These are phyloP conservation scores for Fragilaria crotonensis DNA, from an alignment of 108 stramenopile species.

Conservation along the genomic window DNA sequence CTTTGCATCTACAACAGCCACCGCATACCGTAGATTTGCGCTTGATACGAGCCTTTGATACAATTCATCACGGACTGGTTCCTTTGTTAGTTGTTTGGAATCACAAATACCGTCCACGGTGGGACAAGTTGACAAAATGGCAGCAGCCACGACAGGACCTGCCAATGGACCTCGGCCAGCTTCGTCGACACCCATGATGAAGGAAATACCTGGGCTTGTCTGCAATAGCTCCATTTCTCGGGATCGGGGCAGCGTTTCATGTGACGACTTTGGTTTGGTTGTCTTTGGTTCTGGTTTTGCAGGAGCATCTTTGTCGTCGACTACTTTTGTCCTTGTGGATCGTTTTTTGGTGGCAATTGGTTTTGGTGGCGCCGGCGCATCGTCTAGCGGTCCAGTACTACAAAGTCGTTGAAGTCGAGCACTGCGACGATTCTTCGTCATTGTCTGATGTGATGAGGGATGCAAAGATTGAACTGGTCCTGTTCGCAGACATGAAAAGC, in stretches of 20 bases:
- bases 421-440: too few relatives aligned
- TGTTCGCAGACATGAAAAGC: too few relatives aligned
- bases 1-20: conserved; percentile 67
- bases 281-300: not conserved
- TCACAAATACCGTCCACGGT: conserved; percentile 81
- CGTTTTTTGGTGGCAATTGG: not conserved
- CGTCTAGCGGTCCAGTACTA: too few relatives aligned
- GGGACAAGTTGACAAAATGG: conserved; percentile 32
- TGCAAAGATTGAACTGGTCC: too few relatives aligned
- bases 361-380: too few relatives aligned
- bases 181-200: conserved; percentile 90
- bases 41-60: conserved; percentile 26
- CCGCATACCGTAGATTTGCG: conserved; percentile 70
- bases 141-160: conserved; percentile 83
- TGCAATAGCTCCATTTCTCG: not conserved
- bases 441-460: too few relatives aligned
- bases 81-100: conserved; percentile 86
- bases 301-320: not conserved
- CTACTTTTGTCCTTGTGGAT: not conserved
- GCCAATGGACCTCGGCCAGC: conserved; percentile 98
- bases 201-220: not conserved
- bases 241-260: not conserved
- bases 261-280: not conserved
- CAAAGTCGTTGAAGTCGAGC: too few relatives aligned
- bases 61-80: conserved; percentile 50